phyloP scores from a whole-genome alignment of 352 stramenopile genomes.

The Pythium coloratum region DNA sequence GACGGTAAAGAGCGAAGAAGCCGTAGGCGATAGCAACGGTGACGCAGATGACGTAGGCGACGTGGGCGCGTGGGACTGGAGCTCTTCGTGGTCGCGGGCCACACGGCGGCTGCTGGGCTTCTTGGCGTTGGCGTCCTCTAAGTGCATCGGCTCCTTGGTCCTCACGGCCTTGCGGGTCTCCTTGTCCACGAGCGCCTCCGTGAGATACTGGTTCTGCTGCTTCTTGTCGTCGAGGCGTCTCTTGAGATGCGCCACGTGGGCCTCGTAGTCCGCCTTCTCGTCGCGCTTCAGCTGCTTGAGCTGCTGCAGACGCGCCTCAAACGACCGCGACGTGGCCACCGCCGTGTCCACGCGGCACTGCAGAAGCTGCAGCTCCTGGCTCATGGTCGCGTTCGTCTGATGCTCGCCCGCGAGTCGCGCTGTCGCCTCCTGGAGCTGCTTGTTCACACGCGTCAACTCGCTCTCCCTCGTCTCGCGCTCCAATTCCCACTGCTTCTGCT shows the following conservation, averaged over 20 bases:
- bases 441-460: conserved; percentile 36
- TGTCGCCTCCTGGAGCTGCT: conserved; percentile 35
- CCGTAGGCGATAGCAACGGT: conserved; percentile 34
- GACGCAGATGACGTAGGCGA: conserved; percentile 60
- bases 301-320: conserved; percentile 50
- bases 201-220: conserved; percentile 58
- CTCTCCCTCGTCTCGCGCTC: conserved; percentile 26
- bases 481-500: conserved; percentile 47
- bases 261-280: conserved; percentile 33
- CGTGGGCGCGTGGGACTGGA: conserved; percentile 37
- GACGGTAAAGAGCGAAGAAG: neutral
- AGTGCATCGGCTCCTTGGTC: conserved; percentile 3
- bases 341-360: conserved; percentile 53
- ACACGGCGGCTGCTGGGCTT: conserved; percentile 8
- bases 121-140: neutral
- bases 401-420: conserved; percentile 31
- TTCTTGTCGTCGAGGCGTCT: conserved; percentile 54
- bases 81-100: conserved; percentile 5
- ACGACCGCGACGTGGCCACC: conserved; percentile 42
- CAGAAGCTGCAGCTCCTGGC: conserved; percentile 42
- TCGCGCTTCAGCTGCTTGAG: conserved; percentile 50
- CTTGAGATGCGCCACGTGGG: conserved; percentile 38
- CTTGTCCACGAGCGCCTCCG: conserved; percentile 44
- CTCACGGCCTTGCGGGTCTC: conserved; percentile 1
- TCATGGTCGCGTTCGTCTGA: conserved; percentile 39